phyloP scores from a whole-genome alignment of 148 eudicot genomes.

The Vaccinium macrocarpon region DNA sequence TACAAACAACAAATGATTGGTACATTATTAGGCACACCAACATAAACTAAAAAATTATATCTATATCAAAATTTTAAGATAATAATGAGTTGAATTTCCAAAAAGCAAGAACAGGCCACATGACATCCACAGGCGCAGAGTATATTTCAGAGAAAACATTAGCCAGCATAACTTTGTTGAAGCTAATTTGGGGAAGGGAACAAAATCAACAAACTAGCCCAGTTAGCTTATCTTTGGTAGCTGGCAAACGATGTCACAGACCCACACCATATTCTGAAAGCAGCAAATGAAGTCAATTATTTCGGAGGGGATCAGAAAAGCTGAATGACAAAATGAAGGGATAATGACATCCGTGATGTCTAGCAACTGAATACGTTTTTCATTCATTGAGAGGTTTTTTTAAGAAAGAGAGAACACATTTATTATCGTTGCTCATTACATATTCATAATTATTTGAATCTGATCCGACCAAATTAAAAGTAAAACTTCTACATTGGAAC shows the following conservation, averaged over 20 bases:
- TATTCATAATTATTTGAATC: neutral
- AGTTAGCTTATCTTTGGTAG: conserved; percentile 1
- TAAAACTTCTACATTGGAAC: neutral
- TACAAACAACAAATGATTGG: conserved; percentile 9
- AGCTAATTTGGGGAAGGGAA: neutral
- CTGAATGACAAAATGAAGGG: neutral
- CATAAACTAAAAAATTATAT: neutral
- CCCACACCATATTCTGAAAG: conserved; percentile 10
- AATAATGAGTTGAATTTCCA: neutral
- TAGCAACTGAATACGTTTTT: neutral
- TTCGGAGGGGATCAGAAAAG: neutral
- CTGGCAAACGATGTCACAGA: neutral
- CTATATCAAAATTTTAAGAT: neutral
- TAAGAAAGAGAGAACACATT: neutral
- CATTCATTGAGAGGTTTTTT: neutral
- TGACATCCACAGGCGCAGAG: neutral
- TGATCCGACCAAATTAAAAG: neutral
- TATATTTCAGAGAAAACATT: neutral
- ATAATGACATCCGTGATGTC: neutral
- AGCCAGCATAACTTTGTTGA: neutral
- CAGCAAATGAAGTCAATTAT: neutral
- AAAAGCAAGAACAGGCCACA: conserved; percentile 2
- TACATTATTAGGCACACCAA: neutral
- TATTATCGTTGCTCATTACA: neutral
- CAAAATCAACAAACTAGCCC: neutral